These are phyloP conservation scores for Colletotrichum plurivorum DNA, from an alignment of 2,329 filamentous ascomycete species.

Conservation along the genomic window DNA sequence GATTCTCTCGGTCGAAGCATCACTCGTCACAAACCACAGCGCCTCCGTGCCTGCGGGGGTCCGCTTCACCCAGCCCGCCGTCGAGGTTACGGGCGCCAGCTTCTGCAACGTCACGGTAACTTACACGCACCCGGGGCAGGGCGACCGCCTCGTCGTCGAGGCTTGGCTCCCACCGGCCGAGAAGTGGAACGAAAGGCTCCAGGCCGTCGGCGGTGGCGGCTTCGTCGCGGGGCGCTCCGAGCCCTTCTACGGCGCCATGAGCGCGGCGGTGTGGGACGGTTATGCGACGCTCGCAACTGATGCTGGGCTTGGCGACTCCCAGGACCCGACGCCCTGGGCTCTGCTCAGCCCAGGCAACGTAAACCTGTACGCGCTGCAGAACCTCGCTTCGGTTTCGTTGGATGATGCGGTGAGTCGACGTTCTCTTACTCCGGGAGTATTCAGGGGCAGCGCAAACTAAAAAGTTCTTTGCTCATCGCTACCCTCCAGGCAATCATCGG, in stretches of 20 bases:
- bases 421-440: neutral
- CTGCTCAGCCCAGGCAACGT: conserved; percentile 39
- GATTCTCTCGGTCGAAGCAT: neutral
- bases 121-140: conserved; percentile 45
- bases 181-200: conserved; percentile 49
- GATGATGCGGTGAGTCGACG: conserved; percentile 46
- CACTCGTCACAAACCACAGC: conserved; percentile 22
- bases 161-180: conserved; percentile 44
- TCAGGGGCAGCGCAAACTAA: no score
- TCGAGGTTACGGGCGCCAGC: conserved; percentile 22
- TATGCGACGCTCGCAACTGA: conserved; percentile 43
- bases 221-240: conserved; percentile 43
- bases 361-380: conserved; percentile 46
- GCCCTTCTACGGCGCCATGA: conserved; percentile 39
- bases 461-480: neutral
- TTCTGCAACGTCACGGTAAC: conserved; percentile 49
- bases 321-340: conserved; percentile 25
- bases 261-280: conserved; percentile 40
- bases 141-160: conserved; percentile 44
- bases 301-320: conserved; percentile 37
- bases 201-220: conserved; percentile 49
- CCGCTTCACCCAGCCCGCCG: conserved; percentile 18
- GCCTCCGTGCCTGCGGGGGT: neutral
- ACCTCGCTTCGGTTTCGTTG: conserved; percentile 54
- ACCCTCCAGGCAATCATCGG: conserved; percentile 54